Conservation (phyloP, 2,329 filamentous ascomycete species). For the Nothophaeocryptopus gaeumannii region DNA sequence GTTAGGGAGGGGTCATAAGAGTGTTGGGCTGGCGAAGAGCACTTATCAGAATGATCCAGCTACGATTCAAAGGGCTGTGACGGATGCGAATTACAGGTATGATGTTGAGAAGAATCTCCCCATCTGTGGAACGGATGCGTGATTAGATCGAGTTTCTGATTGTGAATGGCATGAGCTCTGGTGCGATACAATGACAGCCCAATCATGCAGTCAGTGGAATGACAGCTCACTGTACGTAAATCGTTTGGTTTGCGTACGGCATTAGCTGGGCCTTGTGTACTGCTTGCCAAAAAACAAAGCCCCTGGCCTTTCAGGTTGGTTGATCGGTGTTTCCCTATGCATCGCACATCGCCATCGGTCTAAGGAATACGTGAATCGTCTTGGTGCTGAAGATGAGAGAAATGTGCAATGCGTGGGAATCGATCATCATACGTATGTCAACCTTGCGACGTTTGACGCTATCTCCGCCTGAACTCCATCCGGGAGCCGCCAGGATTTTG, state of each 20-base stretch:
- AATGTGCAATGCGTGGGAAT: not conserved
- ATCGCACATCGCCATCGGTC: no score
- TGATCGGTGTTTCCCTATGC: not conserved
- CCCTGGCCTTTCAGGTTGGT: no score
- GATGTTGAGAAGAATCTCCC: constrained; percentile 9
- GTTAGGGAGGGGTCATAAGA: constrained; percentile 20
- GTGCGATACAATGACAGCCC: no score
- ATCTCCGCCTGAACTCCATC: constrained; percentile 18
- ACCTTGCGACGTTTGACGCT: constrained; percentile 19
- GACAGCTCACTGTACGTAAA: no score
- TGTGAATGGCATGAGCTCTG: no score
- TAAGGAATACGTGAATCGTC: no score
- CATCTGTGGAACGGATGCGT: not conserved
- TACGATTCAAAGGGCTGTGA: constrained; percentile 10
- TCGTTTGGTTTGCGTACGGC: no score
- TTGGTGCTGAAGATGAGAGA: no score
- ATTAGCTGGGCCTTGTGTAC: no score
- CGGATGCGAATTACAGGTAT: constrained; percentile 12
- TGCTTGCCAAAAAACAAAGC: no score
- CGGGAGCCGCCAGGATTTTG: constrained; percentile 12
- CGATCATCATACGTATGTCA: constrained; percentile 16
- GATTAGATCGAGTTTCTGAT: no score
- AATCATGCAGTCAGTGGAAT: no score
- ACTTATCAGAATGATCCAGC: constrained; percentile 20
- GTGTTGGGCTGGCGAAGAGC: constrained; percentile 27